Evolutionary conservation across 495 filamentous ascomycete species (phyloP).

Genomic region (Daldinia grandis): DNA sequence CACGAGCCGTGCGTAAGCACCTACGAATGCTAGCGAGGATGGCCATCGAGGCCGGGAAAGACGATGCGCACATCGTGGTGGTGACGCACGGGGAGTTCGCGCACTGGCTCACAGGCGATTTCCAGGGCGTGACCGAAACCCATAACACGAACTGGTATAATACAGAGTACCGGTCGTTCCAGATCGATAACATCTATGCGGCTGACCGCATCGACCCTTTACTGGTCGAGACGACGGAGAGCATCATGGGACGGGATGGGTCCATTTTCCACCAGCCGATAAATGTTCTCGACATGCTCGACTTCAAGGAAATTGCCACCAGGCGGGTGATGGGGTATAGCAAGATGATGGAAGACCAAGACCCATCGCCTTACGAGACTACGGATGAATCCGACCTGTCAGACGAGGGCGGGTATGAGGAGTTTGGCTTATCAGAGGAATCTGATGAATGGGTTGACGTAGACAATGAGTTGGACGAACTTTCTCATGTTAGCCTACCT

Average conservation of each 20-base stretch:
- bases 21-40: constrained; percentile 53
- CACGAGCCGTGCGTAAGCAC: constrained; percentile 66
- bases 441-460: constrained; percentile 2
- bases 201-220: constrained; percentile 46
- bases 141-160: constrained; percentile 51
- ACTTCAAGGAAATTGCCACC: background rate
- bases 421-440: background rate
- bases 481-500: no score
- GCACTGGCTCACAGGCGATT: constrained; percentile 79
- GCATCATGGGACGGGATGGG: constrained; percentile 44
- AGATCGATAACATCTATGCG: constrained; percentile 59
- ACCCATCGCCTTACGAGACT: background rate
- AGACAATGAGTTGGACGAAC: background rate
- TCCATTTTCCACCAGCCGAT: no score
- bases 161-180: constrained; percentile 73
- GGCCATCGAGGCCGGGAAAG: constrained; percentile 52
- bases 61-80: constrained; percentile 63
- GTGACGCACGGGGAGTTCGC: constrained; percentile 42
- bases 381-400: background rate
- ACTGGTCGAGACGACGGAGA: constrained; percentile 61
- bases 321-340: background rate
- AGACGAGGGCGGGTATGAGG: background rate
- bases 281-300: background rate
- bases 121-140: constrained; percentile 59
- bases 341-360: background rate